Evolutionary conservation across 345 rosid genomes (phyloP), one percentile per base, ranked within the genome.

Genomic region (Salix caprea): DNA sequence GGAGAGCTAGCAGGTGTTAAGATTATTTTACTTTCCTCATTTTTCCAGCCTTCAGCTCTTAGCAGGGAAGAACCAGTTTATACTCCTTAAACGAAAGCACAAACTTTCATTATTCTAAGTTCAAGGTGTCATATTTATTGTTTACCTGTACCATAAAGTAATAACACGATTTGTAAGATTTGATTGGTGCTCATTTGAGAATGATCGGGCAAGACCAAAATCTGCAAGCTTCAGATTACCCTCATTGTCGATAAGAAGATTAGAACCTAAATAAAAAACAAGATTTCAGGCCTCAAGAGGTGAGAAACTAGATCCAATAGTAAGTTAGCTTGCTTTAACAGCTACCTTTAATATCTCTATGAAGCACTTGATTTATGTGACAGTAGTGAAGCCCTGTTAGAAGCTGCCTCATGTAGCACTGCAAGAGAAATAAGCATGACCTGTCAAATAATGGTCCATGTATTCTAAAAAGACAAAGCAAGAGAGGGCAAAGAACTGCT

Each of bases 381-480:
- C 98, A 96, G 74, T 93, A 96, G 79, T 93, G 98, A 73, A 96
- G 96, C 58, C 99, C 99, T 0, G 98, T 96, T 85, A 96, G 85
- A 14, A 96, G 93, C 85, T 96, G 99, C 86, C 82, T 93, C 99
- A 93, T 96, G 83, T 96, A 96, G 84, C 99, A 96, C 99, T 92
- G 69, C 39, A 65, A 66, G 32, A 42, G 74, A 74, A 74, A 73
- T 78, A 72, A 66, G 34, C 21, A 69, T 73, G 21, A 75, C 39
- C 44, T 21, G 28, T 71, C 50, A 77, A 34, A 40, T 7, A 44
- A 42, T 36, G 37, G 37, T 36, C 37, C 37, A 36, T 36, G 7
- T 36, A 36, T 36, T 36, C 37, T 36, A 62, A 66, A 24, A 58
- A 14, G 34, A 19, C 23, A 23, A 9, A 56, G 40, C n/a, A 44